Evolutionary conservation across 345 rosid genomes (phyloP), one percentile per base, ranked within the genome.

Genomic region (Gossypium raimondii): DNA sequence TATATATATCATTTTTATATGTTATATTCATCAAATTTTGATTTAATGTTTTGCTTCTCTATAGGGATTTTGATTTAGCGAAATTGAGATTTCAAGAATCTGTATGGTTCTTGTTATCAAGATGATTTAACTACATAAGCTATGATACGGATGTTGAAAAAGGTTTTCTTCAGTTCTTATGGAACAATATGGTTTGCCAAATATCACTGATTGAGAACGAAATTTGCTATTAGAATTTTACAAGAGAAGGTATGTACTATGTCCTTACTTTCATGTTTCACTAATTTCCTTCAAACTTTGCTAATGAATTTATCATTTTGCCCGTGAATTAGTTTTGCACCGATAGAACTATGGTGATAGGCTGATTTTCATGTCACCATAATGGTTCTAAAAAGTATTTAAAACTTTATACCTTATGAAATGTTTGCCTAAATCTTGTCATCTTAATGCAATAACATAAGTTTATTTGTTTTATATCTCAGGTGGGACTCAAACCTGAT

Each of bases 181-280:
- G 59, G 70, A 41, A 73, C 56, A 25, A 73, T 38, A n/a, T 78
- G 69, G 69, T 59, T 78, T 62, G 22, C 70, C 44, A 55, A 59
- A 70, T 67, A 69, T 43, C 50, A 16, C 47, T 78, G 45, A 77
- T 16, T 66, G 73, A 75, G 62, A 65, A 59, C 47, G 67, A 27
- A 73, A 12, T 66, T 77, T 67, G 65, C 78, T 44, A 62, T 58
- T 79, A 77, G 77, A 71, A 70, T 41, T 58, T 71, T 34, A 45
- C 61, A 41, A 56, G 34, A 22, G 45, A 75, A 73, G 83, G 82
- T 81, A 70, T 67, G 41, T n/a, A 6, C 27, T 11, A 52, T 10
- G 25, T 16, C 61, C 27, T 67, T 2, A 67, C 25, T 52, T 52
- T 70, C 43, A 2, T 20, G 13, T n/a, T 24, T 52, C 60, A 17